Evolutionary conservation across 2,329 filamentous ascomycete genomes (phyloP).

Genomic region (Fusarium sp.): DNA sequence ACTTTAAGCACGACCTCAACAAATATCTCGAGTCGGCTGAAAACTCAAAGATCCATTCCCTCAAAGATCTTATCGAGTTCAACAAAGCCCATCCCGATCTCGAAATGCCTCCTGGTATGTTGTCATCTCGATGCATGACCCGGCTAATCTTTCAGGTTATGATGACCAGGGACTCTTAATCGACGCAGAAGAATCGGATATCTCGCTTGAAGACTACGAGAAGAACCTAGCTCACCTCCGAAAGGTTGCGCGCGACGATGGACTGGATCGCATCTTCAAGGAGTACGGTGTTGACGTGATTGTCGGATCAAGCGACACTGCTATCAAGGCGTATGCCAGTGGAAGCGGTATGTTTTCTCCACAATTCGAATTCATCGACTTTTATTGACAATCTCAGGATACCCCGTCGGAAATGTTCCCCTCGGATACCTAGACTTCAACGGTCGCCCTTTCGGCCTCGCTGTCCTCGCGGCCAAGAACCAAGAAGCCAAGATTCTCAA

Average conservation of each 20-base stretch:
- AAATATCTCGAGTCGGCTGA: not conserved
- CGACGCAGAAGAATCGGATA: not conserved
- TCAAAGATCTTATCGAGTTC: not conserved
- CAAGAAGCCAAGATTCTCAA: not conserved
- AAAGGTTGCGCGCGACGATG: not conserved
- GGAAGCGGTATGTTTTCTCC: not conserved
- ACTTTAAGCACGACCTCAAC: not conserved
- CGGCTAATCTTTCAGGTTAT: not conserved
- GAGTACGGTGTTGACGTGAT: not conserved
- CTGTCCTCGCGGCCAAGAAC: not conserved
- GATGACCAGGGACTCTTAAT: not conserved
- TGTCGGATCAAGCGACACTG: not conserved
- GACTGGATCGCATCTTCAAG: not conserved
- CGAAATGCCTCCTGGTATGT: not conserved
- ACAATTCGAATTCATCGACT: rapidly evolving
- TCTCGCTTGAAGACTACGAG: not conserved
- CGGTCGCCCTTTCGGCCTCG: not conserved
- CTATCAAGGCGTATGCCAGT: not conserved
- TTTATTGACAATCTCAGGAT: not conserved
- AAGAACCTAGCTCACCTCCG: not conserved
- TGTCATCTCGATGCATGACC: rapidly evolving
- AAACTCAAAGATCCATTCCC: not conserved
- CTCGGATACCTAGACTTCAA: not conserved
- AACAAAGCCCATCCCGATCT: not conserved
- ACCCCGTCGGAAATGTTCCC: not conserved